These are phyloP conservation scores for Glycine soja DNA, from an alignment of 306 rosid species.

Conservation along the genomic window DNA sequence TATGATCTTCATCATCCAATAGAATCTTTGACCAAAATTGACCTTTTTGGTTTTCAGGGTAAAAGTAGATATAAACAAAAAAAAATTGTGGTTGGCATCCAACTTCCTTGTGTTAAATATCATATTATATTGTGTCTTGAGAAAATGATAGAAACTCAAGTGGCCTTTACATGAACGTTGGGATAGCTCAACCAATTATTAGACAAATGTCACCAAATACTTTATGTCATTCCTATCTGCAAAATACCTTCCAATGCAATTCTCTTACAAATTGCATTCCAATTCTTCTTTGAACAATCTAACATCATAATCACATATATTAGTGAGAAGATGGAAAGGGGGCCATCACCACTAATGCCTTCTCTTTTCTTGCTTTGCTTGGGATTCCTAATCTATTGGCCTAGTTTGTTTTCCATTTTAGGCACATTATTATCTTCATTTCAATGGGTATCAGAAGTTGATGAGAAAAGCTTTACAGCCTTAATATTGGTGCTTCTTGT, in stretches of 20 bases:
- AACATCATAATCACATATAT: not conserved
- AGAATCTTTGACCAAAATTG: too few species aligned
- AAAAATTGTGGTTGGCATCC: too few species aligned
- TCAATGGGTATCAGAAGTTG: conserved; percentile 48
- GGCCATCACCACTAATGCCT: conserved; percentile 83
- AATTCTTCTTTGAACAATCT: conserved; percentile 1
- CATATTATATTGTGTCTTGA: too few species aligned
- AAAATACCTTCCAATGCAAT: not conserved
- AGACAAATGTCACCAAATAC: not conserved
- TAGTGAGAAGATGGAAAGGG: conserved; percentile 58
- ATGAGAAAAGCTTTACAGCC: conserved; percentile 23
- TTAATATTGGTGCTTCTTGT: conserved; percentile 46
- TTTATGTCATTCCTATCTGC: conserved; percentile 27
- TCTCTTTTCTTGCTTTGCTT: conserved; percentile 59
- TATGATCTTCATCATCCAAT: too few species aligned
- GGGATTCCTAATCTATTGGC: conserved; percentile 60
- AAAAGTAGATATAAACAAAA: too few species aligned
- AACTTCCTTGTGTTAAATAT: too few species aligned
- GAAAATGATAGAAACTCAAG: too few species aligned
- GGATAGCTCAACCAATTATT: too few species aligned
- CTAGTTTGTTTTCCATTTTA: conserved; percentile 49
- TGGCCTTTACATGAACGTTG: too few species aligned
- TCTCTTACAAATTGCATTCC: conserved; percentile 22
- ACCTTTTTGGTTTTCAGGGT: too few species aligned
- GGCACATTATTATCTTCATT: conserved; percentile 47